Evolutionary conservation across 352 stramenopile genomes (phyloP), one percentile per base, ranked within the genome.

Genomic region (Globisporangium mamillatum): DNA sequence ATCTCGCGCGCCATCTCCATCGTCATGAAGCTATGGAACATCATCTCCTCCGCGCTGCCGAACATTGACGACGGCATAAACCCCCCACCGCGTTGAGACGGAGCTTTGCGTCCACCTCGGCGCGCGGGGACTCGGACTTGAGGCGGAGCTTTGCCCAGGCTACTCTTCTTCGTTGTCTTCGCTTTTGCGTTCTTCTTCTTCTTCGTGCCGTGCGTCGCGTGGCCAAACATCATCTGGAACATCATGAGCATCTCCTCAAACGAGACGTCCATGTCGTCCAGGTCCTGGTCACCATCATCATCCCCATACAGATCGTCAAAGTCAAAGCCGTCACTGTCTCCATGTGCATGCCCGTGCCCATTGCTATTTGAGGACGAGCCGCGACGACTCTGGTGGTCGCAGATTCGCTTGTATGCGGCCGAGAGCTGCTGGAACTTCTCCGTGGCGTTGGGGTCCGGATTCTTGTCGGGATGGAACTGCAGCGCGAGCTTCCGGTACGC

Each of bases 181-280:
- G 32, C 32, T 38, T 38, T 38, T 41, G 3, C 29, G 0, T 46
- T 48, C n/a, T 59, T 61, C 38, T 68, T 76, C 44, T 46, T 70
- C 29, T 60, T 48, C 3, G 27, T 61, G 52, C 41, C 1, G 32
- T 59, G 56, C 12, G n/a, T 59, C 18, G 36, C 56, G 36, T 52
- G 56, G 59, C 76, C 76, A 70, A 91, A 91, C 69, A 91, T 68
- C 79, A 91, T 86, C 63, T 91, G 72, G 38, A 91, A 91, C 83
- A 91, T 89, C 68, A 82, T 80, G 44, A 91, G 79, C 83, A 91
- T 91, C 55, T 90, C 81, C 6, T 90, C 81, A 50, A 89, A 79
- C 27, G 82, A 84, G 46, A 79, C 70, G 56, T 81, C 71, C 27
- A 84, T 64, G 36, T 80, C 74, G 34, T 78, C 72, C n/a, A 75